These are phyloP conservation scores for Candida sonorensis DNA, from an alignment of 805 yeast genomes.

Conservation along the genomic window DNA sequence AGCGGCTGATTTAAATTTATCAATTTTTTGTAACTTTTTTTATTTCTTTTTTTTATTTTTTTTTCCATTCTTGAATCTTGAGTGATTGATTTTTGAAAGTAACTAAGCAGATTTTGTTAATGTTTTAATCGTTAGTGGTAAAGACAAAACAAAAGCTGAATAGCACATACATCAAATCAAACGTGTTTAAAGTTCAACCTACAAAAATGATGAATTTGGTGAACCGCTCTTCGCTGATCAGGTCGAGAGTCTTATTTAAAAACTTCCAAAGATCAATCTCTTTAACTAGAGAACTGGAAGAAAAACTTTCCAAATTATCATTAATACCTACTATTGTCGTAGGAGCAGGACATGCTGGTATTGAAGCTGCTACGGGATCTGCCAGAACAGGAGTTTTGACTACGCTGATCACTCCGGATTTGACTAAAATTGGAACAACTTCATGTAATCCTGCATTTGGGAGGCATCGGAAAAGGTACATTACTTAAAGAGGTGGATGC, in stretches of 20 bases:
- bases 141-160: not conserved
- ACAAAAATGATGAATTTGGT: no score
- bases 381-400: conserved; percentile 77
- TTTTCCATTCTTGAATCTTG: not conserved
- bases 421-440: conserved; percentile 80
- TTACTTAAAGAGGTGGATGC: conserved; percentile 91
- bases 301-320: conserved; percentile 24
- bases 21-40: not conserved
- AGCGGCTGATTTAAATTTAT: not conserved
- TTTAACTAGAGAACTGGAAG: conserved; percentile 31
- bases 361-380: conserved; percentile 93
- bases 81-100: no score
- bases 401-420: conserved; percentile 68
- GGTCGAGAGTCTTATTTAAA: no score
- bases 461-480: conserved; percentile 98
- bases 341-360: conserved; percentile 99
- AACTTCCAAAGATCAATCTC: conserved; percentile 12
- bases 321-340: conserved; percentile 70
- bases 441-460: conserved; percentile 96
- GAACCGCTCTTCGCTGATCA: no score
- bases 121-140: no score
- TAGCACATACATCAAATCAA: no score
- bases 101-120: no score
- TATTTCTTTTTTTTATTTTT: no score
- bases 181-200: no score